Conservation (phyloP, 2,329 filamentous ascomycete genomes). For the Penicillium sp. region DNA sequence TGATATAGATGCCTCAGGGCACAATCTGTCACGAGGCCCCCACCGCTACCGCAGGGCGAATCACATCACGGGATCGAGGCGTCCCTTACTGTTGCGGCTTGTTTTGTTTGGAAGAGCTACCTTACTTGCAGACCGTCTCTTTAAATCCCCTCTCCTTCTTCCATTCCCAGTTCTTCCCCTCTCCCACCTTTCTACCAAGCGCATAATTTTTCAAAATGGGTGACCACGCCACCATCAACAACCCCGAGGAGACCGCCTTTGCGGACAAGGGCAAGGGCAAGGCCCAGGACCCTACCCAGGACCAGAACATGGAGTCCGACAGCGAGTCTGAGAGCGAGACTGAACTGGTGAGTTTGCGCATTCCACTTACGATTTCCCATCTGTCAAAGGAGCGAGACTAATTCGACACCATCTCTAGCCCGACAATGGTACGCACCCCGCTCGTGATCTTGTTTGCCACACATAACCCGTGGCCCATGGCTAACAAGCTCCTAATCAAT, state of each 20-base stretch:
- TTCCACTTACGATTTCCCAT: background rate
- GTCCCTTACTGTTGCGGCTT: slow-evolving; percentile 21
- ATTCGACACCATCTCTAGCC: background rate
- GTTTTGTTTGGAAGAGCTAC: slow-evolving; percentile 22
- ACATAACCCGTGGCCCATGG: background rate
- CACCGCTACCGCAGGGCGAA: slow-evolving; percentile 12
- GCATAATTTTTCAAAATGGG: slow-evolving; percentile 28
- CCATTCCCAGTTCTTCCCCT: background rate
- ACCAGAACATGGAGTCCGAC: slow-evolving; percentile 67
- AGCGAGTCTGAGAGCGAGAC: slow-evolving; percentile 57
- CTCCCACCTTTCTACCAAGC: slow-evolving; percentile 2
- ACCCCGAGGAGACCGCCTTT: slow-evolving; percentile 41
- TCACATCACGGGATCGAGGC: slow-evolving; percentile 15
- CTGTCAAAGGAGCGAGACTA: background rate
- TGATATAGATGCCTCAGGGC: slow-evolving; percentile 11
- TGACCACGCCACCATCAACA: slow-evolving; percentile 32
- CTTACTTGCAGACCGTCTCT: slow-evolving; percentile 25
- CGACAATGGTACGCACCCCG: slow-evolving; percentile 21
- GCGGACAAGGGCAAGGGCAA: slow-evolving; percentile 83
- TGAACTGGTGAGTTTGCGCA: slow-evolving; percentile 33
- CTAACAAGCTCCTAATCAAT: slow-evolving; percentile 2
- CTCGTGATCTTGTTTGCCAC: background rate
- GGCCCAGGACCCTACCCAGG: slow-evolving; percentile 53
- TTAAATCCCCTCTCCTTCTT: slow-evolving; percentile 13
- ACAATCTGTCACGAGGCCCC: slow-evolving; percentile 14